Evolutionary conservation across 176 grass and related monocot species (phyloP), one percentile per base, ranked within the genome.

Genomic region (Aegilops longissima): DNA sequence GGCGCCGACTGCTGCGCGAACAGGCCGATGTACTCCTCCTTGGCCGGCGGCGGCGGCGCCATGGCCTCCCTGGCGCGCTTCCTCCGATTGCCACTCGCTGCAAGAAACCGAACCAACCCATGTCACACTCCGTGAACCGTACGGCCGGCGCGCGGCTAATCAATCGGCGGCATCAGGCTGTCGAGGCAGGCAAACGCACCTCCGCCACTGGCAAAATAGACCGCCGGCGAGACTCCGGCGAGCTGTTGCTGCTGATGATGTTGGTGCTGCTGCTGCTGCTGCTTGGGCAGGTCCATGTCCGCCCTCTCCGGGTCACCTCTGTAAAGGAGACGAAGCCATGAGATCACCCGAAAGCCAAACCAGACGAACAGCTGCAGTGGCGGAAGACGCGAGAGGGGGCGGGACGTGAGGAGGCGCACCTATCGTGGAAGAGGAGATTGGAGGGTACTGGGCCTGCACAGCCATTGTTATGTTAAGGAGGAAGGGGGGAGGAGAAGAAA

Each of bases 381-480:
- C 11, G 66, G 34, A 30, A 40, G 21, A 27, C 66, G 4, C 21
- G 10, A 6, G 29, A 11, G 70, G 30, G n/a, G 20, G 47, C 12
- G 36, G 33, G 29, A 35, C 20, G 25, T 39, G 81, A 25, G 70
- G 62, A 30, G 47, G 65, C 86, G 82, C 84, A 91, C 92, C 92
- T 93, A 84, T 86, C 69, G 83, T 86, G 92, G 89, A 93, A 88
- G 82, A 91, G 62, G 86, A 88, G 83, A 75, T 80, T 86, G 83
- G 89, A 88, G 2, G 89, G 89, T 93, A 93, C 45, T 90, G 88
- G 17, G 92, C 92, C 74, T 90, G 91, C 62, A 93, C 89, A 75
- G 92, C 92, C 92, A 93, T 93, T 91, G 86, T 85, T 84, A 87
- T 52, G 73, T 31, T 52, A 76, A 76, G 73, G 39, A 83, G 66